A percentile compares a stretch with the other conserved stretches of the same genome.
Evolutionary conservation across 1,139 yeast species (phyloP).

Genomic region (Pichiaceae sp.): DNA sequence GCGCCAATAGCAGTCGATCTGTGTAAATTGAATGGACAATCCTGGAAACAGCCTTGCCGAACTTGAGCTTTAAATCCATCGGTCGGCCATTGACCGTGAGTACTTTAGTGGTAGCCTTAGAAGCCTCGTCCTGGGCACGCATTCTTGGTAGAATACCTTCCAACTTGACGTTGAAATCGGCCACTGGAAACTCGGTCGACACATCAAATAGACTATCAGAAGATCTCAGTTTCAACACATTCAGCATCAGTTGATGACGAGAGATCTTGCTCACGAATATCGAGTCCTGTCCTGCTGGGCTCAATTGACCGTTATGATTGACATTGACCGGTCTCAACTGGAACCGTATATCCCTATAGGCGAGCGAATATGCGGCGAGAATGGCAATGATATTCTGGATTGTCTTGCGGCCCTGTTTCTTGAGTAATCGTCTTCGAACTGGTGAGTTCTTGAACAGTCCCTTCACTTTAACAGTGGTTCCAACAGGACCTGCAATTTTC

Average conservation of each 20-base stretch:
- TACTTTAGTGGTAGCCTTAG: slow-evolving; percentile 17
- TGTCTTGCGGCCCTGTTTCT: slow-evolving; percentile 20
- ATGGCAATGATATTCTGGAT: slow-evolving; percentile 21
- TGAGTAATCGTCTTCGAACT: slow-evolving; percentile 27
- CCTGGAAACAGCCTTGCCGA: slow-evolving; percentile 24
- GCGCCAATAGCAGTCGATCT: slow-evolving; percentile 17
- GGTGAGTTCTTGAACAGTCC: slow-evolving; percentile 28
- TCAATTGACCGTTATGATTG: slow-evolving; percentile 8
- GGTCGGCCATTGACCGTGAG: slow-evolving; percentile 29
- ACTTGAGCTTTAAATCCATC: slow-evolving; percentile 18
- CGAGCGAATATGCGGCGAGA: slow-evolving; percentile 26
- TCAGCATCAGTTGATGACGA: slow-evolving; percentile 12
- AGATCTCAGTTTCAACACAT: slow-evolving; percentile 12
- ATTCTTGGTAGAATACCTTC: slow-evolving; percentile 24
- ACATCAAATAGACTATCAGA: slow-evolving; percentile 13
- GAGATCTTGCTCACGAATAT: slow-evolving; percentile 9
- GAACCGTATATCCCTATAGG: slow-evolving; percentile 26
- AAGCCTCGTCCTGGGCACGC: slow-evolving; percentile 21
- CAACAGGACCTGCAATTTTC: slow-evolving; percentile 23
- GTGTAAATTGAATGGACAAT: slow-evolving; percentile 18
- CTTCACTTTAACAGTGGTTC: slow-evolving; percentile 28
- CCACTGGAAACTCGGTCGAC: slow-evolving; percentile 6
- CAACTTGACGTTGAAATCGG: slow-evolving; percentile 6
- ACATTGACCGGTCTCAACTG: slow-evolving; percentile 18
- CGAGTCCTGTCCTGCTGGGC: slow-evolving; percentile 6